Base-by-base conservation (phyloP, 1,284 basidiomycete species). In the Neotropicomus parvogracilis region DNA sequence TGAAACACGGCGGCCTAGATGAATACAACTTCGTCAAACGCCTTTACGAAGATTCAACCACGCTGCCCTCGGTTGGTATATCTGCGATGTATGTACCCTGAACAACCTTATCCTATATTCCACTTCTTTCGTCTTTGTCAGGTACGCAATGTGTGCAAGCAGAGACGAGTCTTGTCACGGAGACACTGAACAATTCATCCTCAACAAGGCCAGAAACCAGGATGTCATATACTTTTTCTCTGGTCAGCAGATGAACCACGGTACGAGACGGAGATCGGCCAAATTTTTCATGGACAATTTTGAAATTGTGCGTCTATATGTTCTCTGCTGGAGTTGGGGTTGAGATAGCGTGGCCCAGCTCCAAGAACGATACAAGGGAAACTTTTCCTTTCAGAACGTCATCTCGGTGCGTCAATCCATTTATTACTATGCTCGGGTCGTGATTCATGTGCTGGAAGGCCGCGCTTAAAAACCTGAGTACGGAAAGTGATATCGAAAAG, bases 11-110 rank as follows among this genome's bases (percentile, higher is more conserved):
- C 44, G 91, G 90, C 14, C 73, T 73, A 40, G 73, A 73, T 40
- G 93, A 95, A 66, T 97, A 87, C 66, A 80, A 91, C 46, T 82
- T 83, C 43, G 74, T 89, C 40, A 76, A 87, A 55, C 71, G 73
- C 45, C 78, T 94, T 33, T 85, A 85, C 65, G 75, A 81, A 60
- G 83, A 88, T 50, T 82, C 88, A 3, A 77, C 78, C 59, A 91
- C 88, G 29, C 88, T 92, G 0, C 78, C 63, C n/a, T 54, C 81
- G 1, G 76, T 82, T 38, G 78, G 80, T 57, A 77, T 81, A 51
- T 75, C 83, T 49, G 83, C 86, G 34, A 81, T 93, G 88, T 79
- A 66, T 63, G 76, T 63, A 36, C n/a, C 2, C 21, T 40, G 34
- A 27, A 10, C 19, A 21, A 13, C 42, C 10, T 46, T 43, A 10